Evolutionary conservation across 1,284 basidiomycete genomes (phyloP), one percentile per base, ranked within the genome.

Genomic region (Malassezia restricta): DNA sequence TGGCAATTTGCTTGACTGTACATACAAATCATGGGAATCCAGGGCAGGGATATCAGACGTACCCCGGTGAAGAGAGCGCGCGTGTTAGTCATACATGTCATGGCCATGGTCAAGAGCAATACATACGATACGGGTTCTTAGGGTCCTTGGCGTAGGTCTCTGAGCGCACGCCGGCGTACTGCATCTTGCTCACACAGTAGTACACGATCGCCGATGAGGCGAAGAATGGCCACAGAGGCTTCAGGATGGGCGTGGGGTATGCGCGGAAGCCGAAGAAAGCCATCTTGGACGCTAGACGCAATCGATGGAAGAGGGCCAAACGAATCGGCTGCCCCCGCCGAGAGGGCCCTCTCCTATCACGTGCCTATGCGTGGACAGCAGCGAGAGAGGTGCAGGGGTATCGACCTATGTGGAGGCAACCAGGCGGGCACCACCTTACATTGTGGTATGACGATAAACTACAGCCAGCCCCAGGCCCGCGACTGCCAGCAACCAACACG

Each of bases 221-320:
- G 40, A 71, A 53, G 66, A 71, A 71, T 6, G 69, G 69, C 63
- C 62, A 64, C 54, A 70, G 55, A 43, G 69, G 69, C 61, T 65
- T 66, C 49, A 64, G 35, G 52, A 71, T 58, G 6, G 69, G 69
- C 15, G 69, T 71, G 15, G 69, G 66, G 59, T 71, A 71, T 47
- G 65, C 63, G 52, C 64, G 63, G 61, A 66, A 63, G 51, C 66
- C 65, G 52, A 69, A 63, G 57, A 68, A 61, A 40, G 59, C 59
- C 66, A 68, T 69, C 37, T 39, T 39, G 32, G 27, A 17, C 24
- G 32, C 17, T 14, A 47, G 20, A 24, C 44, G 33, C 33, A 15
- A 35, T 35, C 33, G 44, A 47, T 28, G 44, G 37, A 29, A 35
- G 20, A 47, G 44, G 35, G 35, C 17, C 12, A 47, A 39, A 24